Evolutionary conservation across 2,329 filamentous ascomycete species (phyloP).

Genomic region (Zopfia rhizophila): DNA sequence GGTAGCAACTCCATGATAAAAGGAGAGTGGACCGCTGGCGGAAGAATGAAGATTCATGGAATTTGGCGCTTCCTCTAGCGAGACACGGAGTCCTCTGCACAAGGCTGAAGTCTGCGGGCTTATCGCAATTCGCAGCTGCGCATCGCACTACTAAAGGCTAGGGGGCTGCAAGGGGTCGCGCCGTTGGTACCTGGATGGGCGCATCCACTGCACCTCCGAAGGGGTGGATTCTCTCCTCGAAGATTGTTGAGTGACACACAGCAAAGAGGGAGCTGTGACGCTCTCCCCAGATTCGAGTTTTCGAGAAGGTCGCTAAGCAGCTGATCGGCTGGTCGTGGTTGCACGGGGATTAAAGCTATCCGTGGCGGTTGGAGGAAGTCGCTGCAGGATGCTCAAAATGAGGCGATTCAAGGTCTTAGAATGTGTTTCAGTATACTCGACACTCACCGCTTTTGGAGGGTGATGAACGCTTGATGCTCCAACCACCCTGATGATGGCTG

Average conservation of each 20-base stretch:
- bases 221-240: constrained; percentile 20
- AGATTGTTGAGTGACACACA: constrained; percentile 27
- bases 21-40: not conserved
- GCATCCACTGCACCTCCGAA: too few relatives aligned
- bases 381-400: not conserved
- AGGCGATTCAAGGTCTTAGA: too few relatives aligned
- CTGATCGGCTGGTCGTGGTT: not conserved
- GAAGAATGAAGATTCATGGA: constrained; percentile 26
- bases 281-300: not conserved
- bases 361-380: not conserved
- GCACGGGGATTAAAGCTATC: not conserved
- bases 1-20: not conserved
- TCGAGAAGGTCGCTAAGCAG: not conserved
- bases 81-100: constrained; percentile 28
- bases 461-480: constrained; percentile 1
- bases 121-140: constrained; percentile 32
- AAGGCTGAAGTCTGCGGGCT: too few relatives aligned
- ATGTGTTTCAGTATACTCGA: too few relatives aligned
- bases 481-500: constrained; percentile 12
- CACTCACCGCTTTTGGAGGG: too few relatives aligned
- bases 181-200: constrained; percentile 48
- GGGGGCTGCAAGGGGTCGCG: constrained; percentile 44
- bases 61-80: constrained; percentile 11
- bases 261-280: constrained; percentile 6
- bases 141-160: constrained; percentile 29